These are phyloP conservation scores for Daedalea quercina DNA, from an alignment of 768 basidiomycete genomes.

Conservation along the genomic window DNA sequence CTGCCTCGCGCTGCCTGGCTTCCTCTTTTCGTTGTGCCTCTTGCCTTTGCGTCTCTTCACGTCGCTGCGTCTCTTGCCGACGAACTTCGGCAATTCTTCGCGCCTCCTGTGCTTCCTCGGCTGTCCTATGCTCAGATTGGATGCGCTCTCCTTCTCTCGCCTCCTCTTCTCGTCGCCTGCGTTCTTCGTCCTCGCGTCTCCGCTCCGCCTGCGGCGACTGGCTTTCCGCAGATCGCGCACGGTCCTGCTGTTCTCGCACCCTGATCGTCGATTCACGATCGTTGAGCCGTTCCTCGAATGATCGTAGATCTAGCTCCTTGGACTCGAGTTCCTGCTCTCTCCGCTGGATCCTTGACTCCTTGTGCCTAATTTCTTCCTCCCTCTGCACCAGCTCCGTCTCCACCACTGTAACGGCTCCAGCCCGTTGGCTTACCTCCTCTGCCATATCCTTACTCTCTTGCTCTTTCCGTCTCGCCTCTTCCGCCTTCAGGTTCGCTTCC, in stretches of 20 bases:
- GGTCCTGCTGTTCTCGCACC: neutral
- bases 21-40: constrained; percentile 23
- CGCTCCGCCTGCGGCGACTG: constrained; percentile 1
- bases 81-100: constrained; percentile 10
- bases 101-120: constrained; percentile 11
- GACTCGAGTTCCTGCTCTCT: constrained; percentile 28
- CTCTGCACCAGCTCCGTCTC: constrained; percentile 13
- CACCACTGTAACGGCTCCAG: constrained; percentile 11
- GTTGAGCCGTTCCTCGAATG: constrained; percentile 8
- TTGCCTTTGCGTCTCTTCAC: constrained; percentile 4
- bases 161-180: constrained; percentile 18
- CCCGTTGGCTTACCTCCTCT: constrained; percentile 14
- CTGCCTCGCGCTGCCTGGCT: constrained; percentile 6
- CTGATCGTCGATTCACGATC: too few species aligned
- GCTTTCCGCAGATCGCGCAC: too few species aligned
- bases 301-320: constrained; percentile 12
- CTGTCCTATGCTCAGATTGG: constrained; percentile 1
- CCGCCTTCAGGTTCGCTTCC: constrained; percentile 12
- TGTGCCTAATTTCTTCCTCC: constrained; percentile 20
- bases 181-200: constrained; percentile 30
- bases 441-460: constrained; percentile 13
- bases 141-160: constrained; percentile 5
- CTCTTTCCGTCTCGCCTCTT: constrained; percentile 9
- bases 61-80: constrained; percentile 6
- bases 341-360: constrained; percentile 27